These are phyloP conservation scores for Calonectria ilicicola DNA, from an alignment of 2,329 filamentous ascomycete species.

Conservation along the genomic window DNA sequence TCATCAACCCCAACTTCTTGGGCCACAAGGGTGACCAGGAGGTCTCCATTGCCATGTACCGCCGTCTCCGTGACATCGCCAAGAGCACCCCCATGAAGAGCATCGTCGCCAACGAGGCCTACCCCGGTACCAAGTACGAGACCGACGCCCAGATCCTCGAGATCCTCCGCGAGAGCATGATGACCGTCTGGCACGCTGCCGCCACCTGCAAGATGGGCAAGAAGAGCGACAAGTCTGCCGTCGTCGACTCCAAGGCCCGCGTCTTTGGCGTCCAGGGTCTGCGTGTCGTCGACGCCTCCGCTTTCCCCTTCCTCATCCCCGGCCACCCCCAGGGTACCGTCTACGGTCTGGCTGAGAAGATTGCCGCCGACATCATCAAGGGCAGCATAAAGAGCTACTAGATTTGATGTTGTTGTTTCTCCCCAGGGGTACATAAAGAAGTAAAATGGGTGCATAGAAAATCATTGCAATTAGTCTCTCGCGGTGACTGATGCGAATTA, in stretches of 20 bases:
- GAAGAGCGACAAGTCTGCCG: slow-evolving; percentile 42
- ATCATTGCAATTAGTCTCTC: no score
- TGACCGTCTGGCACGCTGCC: slow-evolving; percentile 14
- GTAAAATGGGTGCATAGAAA: neutral
- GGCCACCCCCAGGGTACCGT: slow-evolving; percentile 41
- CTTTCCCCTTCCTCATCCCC: slow-evolving; percentile 42
- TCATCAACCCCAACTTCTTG: slow-evolving; percentile 60
- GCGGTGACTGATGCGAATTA: no score
- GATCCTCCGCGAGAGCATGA: neutral
- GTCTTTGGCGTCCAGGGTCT: slow-evolving; percentile 46
- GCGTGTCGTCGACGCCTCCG: slow-evolving; percentile 47
- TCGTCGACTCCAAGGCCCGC: slow-evolving; percentile 45
- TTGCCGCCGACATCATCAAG: slow-evolving; percentile 31
- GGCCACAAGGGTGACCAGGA: slow-evolving; percentile 53
- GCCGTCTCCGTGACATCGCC: slow-evolving; percentile 52
- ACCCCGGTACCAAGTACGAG: slow-evolving; percentile 22
- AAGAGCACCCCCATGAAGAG: slow-evolving; percentile 21
- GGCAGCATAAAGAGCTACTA: neutral
- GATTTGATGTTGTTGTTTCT: neutral
- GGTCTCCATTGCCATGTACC: slow-evolving; percentile 52
- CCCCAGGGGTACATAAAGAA: no score
- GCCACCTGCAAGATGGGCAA: slow-evolving; percentile 44
- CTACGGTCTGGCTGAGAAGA: slow-evolving; percentile 41
- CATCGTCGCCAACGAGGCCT: neutral
- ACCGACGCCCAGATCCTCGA: slow-evolving; percentile 8